Evolutionary conservation across 257 asterid species (phyloP), one percentile per base, ranked within the genome.

Genomic region (Solanum sejunctum): DNA sequence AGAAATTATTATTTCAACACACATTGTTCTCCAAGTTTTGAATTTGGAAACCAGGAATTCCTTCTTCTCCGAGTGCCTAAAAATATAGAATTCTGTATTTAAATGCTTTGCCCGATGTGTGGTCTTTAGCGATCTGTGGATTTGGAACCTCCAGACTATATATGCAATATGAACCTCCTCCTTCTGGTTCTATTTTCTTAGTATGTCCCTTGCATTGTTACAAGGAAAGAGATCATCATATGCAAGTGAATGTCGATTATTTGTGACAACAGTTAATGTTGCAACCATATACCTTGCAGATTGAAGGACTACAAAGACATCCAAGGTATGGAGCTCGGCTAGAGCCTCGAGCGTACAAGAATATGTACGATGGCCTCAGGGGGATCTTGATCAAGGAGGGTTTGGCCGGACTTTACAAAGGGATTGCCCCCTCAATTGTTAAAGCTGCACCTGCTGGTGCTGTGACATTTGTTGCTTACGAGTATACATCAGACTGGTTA

Each of bases 401-500:
- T 61, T 91, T 89, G 94, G 91, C 91, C 0, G 98, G 99, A 15
- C 97, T 96, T 15, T 96, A 96, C 45, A 96, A 96, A 87, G 99
- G 99, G 87, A 96, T 96, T 10, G 93, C 90, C 63, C 99, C 99
- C 4, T 96, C 99, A 2, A 88, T 95, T 18, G 71, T 95, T 85
- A 95, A 95, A 91, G 98, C 99, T 84, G 99, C 99, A 69, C 99
- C 98, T 3, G 98, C 98, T 47, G 95, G 97, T 82, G 99, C 99
- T 83, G 97, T 96, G n/a, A 96, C 99, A 61, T 96, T 96, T 82
- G 97, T 93, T 89, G 97, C 93, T 49, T 95, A 93, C 71, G 99
- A 96, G 87, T 90, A 89, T 81, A 89, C 92, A 2, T 93, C 98
- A 0, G 96, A 93, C 80, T 93, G 98, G 98, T 86, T 95, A 82